These are phyloP conservation scores for Teratosphaeria viscida DNA, from an alignment of 2,329 filamentous ascomycete genomes.

Conservation along the genomic window DNA sequence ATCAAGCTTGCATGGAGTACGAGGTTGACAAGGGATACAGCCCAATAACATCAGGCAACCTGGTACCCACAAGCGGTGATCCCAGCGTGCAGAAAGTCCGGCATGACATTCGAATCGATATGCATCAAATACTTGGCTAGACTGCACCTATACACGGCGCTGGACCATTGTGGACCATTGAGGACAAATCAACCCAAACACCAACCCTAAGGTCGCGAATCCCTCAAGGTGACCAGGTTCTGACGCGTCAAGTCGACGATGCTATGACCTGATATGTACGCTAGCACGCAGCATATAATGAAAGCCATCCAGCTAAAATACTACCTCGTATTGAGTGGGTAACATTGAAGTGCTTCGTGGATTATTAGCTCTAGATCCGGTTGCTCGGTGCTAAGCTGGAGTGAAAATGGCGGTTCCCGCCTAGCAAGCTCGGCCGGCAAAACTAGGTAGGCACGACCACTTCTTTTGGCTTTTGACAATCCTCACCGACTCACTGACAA, in stretches of 20 bases:
- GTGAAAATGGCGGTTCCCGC: not conserved
- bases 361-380: not conserved
- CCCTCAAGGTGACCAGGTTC: no score
- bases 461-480: not conserved
- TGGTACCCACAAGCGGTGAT: not conserved
- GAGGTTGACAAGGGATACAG: not conserved
- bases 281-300: not conserved
- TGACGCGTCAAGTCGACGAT: no score
- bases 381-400: not conserved
- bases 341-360: no score
- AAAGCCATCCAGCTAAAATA: no score
- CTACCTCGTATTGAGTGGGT: no score
- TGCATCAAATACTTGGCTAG: no score
- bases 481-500: not conserved
- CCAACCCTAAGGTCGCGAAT: not conserved
- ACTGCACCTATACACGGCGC: no score
- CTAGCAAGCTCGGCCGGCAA: not conserved
- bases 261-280: not conserved
- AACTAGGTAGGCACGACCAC: not conserved
- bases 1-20: no score
- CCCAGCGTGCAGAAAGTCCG: no score
- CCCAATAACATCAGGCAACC: not conserved
- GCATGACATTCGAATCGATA: no score
- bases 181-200: not conserved
- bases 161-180: no score